Conservation (phyloP, 495 filamentous ascomycete species). For the Recurvomyces mirabilis region DNA sequence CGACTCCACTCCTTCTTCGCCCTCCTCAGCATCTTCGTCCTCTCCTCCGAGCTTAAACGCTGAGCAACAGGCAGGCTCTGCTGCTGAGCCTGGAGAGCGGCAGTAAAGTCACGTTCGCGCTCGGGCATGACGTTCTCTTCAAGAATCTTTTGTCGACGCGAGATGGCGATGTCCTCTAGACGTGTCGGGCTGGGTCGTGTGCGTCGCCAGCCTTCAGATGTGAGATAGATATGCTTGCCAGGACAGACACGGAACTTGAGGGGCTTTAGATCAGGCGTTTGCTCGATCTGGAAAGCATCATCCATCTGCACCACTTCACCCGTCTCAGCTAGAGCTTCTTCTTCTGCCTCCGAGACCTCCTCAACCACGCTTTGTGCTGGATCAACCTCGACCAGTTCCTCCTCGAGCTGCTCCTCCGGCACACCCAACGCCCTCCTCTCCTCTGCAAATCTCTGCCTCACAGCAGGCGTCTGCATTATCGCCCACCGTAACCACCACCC, state of each 20-base stretch:
- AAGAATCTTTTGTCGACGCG: neutral
- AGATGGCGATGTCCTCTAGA: neutral
- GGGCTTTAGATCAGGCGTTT: neutral
- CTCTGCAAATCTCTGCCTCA: slow-evolving; percentile 46
- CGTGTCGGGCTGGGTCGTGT: slow-evolving; percentile 3
- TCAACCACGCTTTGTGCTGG: slow-evolving; percentile 3
- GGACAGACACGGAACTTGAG: slow-evolving; percentile 20
- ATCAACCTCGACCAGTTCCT: slow-evolving; percentile 5
- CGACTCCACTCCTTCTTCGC: neutral
- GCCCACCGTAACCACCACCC: slow-evolving; percentile 83
- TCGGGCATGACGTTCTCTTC: neutral
- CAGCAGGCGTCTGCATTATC: slow-evolving; percentile 60
- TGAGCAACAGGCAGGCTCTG: neutral
- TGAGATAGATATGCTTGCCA: slow-evolving; percentile 11
- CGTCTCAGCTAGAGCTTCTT: neutral
- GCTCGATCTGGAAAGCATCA: slow-evolving; percentile 10
- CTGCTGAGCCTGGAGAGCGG: neutral
- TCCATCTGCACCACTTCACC: slow-evolving; percentile 6
- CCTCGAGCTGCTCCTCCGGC: slow-evolving; percentile 19
- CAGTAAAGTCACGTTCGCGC: neutral
- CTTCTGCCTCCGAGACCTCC: slow-evolving; percentile 1
- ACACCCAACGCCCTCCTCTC: slow-evolving; percentile 45
- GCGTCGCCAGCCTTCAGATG: slow-evolving; percentile 13
- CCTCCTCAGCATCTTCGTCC: neutral
- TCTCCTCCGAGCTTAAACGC: neutral